These are phyloP conservation scores for Ensete ventricosum DNA, from an alignment of 176 grass and related monocot genomes.

Conservation along the genomic window DNA sequence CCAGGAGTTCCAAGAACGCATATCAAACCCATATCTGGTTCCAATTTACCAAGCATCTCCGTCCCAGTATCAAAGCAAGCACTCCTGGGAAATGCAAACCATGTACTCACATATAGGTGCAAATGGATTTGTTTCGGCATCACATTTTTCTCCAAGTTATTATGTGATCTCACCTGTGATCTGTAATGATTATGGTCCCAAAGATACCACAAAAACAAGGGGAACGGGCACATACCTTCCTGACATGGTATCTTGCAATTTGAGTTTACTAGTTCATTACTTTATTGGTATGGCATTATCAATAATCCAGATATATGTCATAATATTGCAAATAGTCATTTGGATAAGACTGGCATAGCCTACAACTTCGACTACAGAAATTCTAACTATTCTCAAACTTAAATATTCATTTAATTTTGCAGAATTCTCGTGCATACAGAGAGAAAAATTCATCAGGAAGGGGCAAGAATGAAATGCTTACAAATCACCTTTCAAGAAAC, in stretches of 20 bases:
- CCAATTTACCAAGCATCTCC: slow-evolving; percentile 24
- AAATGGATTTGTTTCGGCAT: slow-evolving; percentile 35
- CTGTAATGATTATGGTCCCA: slow-evolving; percentile 28
- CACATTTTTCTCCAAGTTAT: slow-evolving; percentile 43
- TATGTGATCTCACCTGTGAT: slow-evolving; percentile 34
- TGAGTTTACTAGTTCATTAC: neutral
- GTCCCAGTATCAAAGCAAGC: slow-evolving; percentile 35
- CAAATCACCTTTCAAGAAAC: slow-evolving; percentile 35
- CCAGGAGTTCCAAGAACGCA: slow-evolving; percentile 26
- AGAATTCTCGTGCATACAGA: slow-evolving; percentile 37
- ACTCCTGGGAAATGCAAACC: slow-evolving; percentile 42
- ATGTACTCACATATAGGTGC: slow-evolving; percentile 34
- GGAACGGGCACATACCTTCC: slow-evolving; percentile 94
- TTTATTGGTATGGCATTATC: too few species aligned
- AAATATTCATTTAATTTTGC: slow-evolving; percentile 15
- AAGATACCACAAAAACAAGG: slow-evolving; percentile 43
- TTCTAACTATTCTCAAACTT: slow-evolving; percentile 1
- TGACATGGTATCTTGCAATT: slow-evolving; percentile 33
- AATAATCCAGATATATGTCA: neutral
- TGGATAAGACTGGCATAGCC: too few species aligned
- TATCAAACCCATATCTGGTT: slow-evolving; percentile 24
- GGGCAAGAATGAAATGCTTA: slow-evolving; percentile 33
- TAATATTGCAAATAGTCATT: neutral
- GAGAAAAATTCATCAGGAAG: slow-evolving; percentile 35
- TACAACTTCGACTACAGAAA: neutral